Base-by-base conservation (phyloP, 2,329 filamentous ascomycete species). In the Alternaria triticimaculans region DNA sequence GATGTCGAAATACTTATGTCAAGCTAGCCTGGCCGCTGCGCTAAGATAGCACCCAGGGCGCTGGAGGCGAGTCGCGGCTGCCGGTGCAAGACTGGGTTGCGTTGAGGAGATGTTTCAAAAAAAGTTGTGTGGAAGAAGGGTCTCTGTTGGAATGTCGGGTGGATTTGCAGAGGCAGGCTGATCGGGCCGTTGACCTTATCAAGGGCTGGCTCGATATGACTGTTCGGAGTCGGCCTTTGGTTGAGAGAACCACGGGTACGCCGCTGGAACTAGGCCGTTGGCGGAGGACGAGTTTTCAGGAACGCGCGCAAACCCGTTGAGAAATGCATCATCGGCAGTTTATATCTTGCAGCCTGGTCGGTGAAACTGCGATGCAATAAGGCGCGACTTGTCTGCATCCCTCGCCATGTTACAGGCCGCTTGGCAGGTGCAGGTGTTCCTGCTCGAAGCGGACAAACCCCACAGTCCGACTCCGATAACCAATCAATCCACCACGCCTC, bases 381-480 rank as follows among this genome's bases (percentile, higher is more conserved):
- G n/a, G 51, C 46, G 51, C 58, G 33, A 56, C 30, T 49, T 26
- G 37, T 44, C 50, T 46, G 45, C 30, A 20, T 57, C 44, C 44
- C 33, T 59, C 20, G 33, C 37, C 50, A 43, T 55, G 61, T 45
- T 55, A 56, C 57, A 60, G 41, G 18, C 57, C 45, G 44, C 61
- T 37, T 63, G 57, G 57, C 50, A 30, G 37, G 62, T 55, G 57
- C 50, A 44, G 21, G 58, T 55, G 26, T 44, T 60, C n/a, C n/a
- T 59, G 59, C 59, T 62, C 51, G 50, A 62, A 62, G 45, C 66
- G 63, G 55, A 48, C 59, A 50, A 56, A 43, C 46, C 60, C 61
- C 59, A 62, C 62, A 48, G 50, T 62, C 64, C 53, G 64, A 58
- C 37, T 37, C 62, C 67, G 49, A 61, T 55, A 20, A 49, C 63